These are phyloP conservation scores for Larix kaempferi DNA, from an alignment of 75 land plant species.

Conservation along the genomic window DNA sequence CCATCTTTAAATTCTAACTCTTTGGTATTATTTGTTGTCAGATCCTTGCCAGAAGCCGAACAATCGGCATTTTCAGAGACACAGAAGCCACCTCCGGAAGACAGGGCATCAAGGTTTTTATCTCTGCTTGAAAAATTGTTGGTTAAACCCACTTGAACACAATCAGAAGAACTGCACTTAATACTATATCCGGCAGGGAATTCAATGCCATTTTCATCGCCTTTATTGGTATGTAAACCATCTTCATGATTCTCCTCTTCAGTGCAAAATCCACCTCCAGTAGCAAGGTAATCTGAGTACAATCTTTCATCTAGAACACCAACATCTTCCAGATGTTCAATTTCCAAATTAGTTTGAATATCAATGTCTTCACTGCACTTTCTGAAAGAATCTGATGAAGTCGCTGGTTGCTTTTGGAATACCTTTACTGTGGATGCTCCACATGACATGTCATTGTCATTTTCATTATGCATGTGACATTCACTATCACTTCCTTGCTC, in stretches of 20 bases:
- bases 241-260: conserved; percentile 10
- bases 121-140: not conserved
- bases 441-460: conserved; percentile 1
- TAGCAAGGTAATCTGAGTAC: conserved; percentile 12
- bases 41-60: not conserved
- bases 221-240: not conserved
- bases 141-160: not conserved
- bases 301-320: not conserved
- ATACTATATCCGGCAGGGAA: not conserved
- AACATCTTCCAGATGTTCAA: conserved; percentile 16
- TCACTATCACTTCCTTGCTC: conserved; percentile 3
- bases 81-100: conserved; percentile 55
- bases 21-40: not conserved
- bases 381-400: not conserved
- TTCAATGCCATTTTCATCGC: not conserved
- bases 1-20: not conserved
- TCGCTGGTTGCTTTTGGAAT: not conserved
- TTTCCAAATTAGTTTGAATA: conserved; percentile 5
- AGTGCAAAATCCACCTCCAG: conserved; percentile 27
- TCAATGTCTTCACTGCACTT: conserved; percentile 5
- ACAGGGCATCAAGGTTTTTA: conserved; percentile 9
- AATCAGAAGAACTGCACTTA: not conserved
- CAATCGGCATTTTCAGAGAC: conserved; percentile 21
- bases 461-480: not conserved
- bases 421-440: conserved; percentile 6